phyloP scores from a whole-genome alignment of 345 rosid species.

The Raphanus raphanistrum region DNA sequence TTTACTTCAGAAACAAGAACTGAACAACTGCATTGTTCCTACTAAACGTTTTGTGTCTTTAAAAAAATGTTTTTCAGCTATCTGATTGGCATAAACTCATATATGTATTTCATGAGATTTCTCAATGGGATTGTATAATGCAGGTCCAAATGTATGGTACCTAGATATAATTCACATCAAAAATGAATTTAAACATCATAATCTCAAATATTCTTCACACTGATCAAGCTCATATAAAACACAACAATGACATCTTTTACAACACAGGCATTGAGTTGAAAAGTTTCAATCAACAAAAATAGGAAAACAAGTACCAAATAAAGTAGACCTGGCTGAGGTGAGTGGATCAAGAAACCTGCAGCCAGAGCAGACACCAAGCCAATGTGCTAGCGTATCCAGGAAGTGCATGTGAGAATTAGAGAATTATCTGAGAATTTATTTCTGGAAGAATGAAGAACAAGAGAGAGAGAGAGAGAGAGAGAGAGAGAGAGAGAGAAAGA shows the following conservation, averaged over 20 bases:
- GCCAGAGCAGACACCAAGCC: constrained; percentile 79
- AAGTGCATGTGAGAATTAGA: constrained; percentile 47
- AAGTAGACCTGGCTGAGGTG: constrained; percentile 91
- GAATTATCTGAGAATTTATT: too few relatives aligned
- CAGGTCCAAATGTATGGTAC: constrained; percentile 86
- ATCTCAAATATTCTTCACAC: background rate
- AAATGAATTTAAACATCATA: background rate
- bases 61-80: constrained; percentile 4
- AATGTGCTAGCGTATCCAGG: constrained; percentile 65
- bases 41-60: background rate
- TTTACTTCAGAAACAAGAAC: constrained; percentile 23
- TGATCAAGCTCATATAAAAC: background rate
- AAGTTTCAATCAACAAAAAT: background rate
- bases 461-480: too few relatives aligned
- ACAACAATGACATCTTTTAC: background rate
- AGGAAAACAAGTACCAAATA: constrained; percentile 58
- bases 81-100: constrained; percentile 37
- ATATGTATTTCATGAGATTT: constrained; percentile 69
- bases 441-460: too few relatives aligned
- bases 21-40: background rate
- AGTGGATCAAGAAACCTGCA: constrained; percentile 78
- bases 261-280: background rate
- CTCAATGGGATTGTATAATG: constrained; percentile 48
- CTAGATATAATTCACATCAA: constrained; percentile 39
- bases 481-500: too few relatives aligned